A percentile compares a stretch with the other conserved stretches of the same genome.
Evolutionary conservation across 2,329 filamentous ascomycete genomes (phyloP).

Genomic region (Colletotrichum sp.): DNA sequence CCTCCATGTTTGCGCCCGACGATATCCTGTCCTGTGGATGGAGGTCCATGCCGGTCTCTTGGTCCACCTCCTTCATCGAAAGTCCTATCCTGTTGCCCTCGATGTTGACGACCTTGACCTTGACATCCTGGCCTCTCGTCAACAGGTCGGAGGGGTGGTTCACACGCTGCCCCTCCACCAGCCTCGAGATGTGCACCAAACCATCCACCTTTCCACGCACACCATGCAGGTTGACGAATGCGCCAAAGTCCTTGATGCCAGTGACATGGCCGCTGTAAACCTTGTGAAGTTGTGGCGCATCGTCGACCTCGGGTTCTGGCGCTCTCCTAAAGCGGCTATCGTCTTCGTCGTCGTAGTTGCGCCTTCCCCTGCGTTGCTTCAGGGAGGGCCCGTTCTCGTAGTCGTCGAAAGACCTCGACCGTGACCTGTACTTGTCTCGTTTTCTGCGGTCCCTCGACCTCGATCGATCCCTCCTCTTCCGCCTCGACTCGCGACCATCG

Average conservation of each 20-base stretch:
- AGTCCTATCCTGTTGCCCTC: conserved; percentile 83
- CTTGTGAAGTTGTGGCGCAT: conserved; percentile 81
- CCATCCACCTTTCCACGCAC: conserved; percentile 91
- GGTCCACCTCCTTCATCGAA: conserved; percentile 98
- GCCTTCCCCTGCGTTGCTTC: conserved; percentile 34
- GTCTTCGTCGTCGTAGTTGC: conserved; percentile 49
- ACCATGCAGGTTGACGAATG: conserved; percentile 89
- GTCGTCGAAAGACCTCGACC: conserved; percentile 48
- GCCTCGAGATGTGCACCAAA: conserved; percentile 89
- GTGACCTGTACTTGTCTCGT: conserved; percentile 38
- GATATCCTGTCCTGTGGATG: conserved; percentile 79
- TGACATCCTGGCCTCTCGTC: conserved; percentile 80
- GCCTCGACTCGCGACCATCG: conserved; percentile 49
- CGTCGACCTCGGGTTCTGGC: conserved; percentile 78
- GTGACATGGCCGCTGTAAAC: conserved; percentile 90
- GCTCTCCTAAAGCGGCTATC: conserved; percentile 68
- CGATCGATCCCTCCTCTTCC: conserved; percentile 44
- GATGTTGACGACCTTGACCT: conserved; percentile 90
- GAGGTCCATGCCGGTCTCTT: conserved; percentile 83
- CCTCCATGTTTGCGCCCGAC: conserved; percentile 89
- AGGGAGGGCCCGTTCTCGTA: conserved; percentile 46
- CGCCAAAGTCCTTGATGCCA: conserved; percentile 93
- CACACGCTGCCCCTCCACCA: conserved; percentile 83
- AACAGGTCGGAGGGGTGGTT: conserved; percentile 92
- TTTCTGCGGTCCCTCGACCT: conserved; percentile 46